phyloP scores from a whole-genome alignment of 371 early-diverging fungal genomes.

The Batrachochytrium dendrobatidis region DNA sequence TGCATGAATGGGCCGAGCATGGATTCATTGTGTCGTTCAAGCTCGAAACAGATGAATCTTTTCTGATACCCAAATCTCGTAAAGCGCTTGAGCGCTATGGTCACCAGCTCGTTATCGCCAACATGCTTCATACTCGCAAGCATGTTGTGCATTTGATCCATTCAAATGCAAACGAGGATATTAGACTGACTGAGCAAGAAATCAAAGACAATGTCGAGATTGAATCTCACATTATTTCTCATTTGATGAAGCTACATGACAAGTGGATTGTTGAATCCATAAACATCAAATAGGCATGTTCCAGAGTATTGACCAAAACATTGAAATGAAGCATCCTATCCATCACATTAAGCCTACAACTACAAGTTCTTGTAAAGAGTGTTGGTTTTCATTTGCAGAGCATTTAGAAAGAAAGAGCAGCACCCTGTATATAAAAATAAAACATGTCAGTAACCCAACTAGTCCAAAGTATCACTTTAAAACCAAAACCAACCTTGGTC shows the following conservation, averaged over 20 bases:
- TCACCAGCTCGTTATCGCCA: slow-evolving; percentile 95
- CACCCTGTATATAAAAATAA: slow-evolving; percentile 42
- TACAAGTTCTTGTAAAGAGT: too few relatives aligned
- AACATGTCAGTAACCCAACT: neutral
- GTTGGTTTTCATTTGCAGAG: too few relatives aligned
- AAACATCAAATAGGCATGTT: too few relatives aligned
- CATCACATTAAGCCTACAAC: too few relatives aligned
- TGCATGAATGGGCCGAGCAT: slow-evolving; percentile 79
- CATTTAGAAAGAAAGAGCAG: slow-evolving; percentile 69
- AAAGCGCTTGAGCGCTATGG: slow-evolving; percentile 79
- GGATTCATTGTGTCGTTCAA: slow-evolving; percentile 95
- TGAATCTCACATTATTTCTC: slow-evolving; percentile 74
- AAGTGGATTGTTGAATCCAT: slow-evolving; percentile 25
- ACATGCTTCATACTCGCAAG: slow-evolving; percentile 84
- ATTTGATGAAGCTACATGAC: slow-evolving; percentile 63
- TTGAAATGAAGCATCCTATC: too few relatives aligned
- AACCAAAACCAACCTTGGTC: slow-evolving; percentile 41
- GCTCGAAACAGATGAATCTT: slow-evolving; percentile 84
- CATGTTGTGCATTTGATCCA: slow-evolving; percentile 57
- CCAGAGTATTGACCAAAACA: too few relatives aligned
- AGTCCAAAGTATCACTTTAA: neutral
- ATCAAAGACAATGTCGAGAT: slow-evolving; percentile 63
- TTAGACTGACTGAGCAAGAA: slow-evolving; percentile 61
- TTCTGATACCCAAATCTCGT: slow-evolving; percentile 75
- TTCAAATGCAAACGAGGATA: slow-evolving; percentile 37